A percentile compares a stretch with the other conserved stretches of the same genome.
Evolutionary conservation across 768 basidiomycete genomes (phyloP).

Genomic region (Amanita subjunquillea): DNA sequence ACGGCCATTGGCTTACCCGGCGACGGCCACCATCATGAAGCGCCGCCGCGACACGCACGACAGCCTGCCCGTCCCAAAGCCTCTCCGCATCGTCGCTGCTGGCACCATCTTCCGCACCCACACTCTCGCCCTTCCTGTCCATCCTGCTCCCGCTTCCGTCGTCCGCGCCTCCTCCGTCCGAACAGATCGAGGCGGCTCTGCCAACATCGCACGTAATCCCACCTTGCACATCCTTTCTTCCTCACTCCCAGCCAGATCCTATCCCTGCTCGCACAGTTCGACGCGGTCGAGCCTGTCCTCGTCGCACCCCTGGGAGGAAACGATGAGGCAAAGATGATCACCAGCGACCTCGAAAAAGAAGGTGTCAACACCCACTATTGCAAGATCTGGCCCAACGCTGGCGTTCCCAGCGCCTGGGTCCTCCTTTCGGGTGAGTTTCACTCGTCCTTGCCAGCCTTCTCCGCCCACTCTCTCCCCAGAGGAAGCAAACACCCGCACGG

Average conservation of each 20-base stretch:
- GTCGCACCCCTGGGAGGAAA: conserved; percentile 69
- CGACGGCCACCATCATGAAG: conserved; percentile 12
- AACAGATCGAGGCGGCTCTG: conserved; percentile 61
- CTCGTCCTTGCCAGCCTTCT: background rate
- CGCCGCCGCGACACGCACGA: conserved; percentile 34
- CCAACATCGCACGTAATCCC: conserved; percentile 34
- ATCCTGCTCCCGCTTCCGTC: conserved; percentile 47
- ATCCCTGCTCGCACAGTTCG: conserved; percentile 63
- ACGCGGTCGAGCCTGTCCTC: conserved; percentile 52
- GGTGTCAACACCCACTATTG: conserved; percentile 65
- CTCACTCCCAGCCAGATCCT: conserved; percentile 30
- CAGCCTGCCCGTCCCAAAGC: conserved; percentile 19
- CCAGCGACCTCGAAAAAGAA: conserved; percentile 53
- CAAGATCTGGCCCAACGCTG: conserved; percentile 61
- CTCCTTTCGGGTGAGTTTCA: conserved; percentile 51
- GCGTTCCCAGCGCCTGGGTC: conserved; percentile 78
- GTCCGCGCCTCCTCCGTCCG: conserved; percentile 65
- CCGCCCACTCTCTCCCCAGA: conserved; percentile 20
- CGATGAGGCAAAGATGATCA: conserved; percentile 53
- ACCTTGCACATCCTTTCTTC: background rate
- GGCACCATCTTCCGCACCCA: conserved; percentile 78
- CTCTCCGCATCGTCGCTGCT: conserved; percentile 68
- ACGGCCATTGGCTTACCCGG: too few species aligned
- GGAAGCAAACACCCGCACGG: conserved; percentile 50
- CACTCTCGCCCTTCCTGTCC: conserved; percentile 48